Evolutionary conservation across 208 protist genomes (phyloP).

Genomic region (Leishmania guyanensis): DNA sequence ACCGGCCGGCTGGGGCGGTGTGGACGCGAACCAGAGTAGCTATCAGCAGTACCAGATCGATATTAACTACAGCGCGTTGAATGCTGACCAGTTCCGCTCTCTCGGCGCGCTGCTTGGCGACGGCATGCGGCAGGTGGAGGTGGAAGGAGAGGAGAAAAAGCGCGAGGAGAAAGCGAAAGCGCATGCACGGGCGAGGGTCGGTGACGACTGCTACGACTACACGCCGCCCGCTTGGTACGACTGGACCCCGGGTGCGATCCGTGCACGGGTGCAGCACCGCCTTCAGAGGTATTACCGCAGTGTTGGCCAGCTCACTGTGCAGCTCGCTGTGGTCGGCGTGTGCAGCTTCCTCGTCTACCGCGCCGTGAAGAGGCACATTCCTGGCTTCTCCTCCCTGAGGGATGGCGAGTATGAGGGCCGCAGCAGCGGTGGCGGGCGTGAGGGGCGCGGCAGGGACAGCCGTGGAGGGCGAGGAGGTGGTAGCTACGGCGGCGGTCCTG

Average conservation of each 20-base stretch:
- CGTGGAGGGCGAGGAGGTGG: conserved; percentile 5
- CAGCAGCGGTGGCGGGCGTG: not conserved
- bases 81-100: conserved; percentile 82
- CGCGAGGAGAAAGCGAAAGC: conserved; percentile 37
- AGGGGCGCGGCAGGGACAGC: not conserved
- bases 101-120: conserved; percentile 70
- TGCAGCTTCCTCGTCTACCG: conserved; percentile 54
- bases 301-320: conserved; percentile 66
- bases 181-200: conserved; percentile 11
- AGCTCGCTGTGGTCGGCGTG: conserved; percentile 49
- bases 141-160: conserved; percentile 61
- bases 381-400: not conserved
- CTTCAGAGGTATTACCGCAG: conserved; percentile 57
- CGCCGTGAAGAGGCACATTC: conserved; percentile 31
- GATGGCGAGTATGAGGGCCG: not conserved
- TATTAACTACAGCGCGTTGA: conserved; percentile 72
- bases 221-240: conserved; percentile 76
- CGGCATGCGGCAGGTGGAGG: conserved; percentile 63
- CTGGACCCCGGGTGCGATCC: conserved; percentile 71
- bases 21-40: conserved; percentile 31
- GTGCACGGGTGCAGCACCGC: conserved; percentile 66
- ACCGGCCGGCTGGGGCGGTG: conserved; percentile 21
- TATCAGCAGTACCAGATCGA: conserved; percentile 63
- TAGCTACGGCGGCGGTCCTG: conserved; percentile 19
- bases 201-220: conserved; percentile 33